Percentiles rank a stretch among this genome's conserved stretches.
phyloP scores from a whole-genome alignment of 495 filamentous ascomycete genomes.

The Penicillium canariense region DNA sequence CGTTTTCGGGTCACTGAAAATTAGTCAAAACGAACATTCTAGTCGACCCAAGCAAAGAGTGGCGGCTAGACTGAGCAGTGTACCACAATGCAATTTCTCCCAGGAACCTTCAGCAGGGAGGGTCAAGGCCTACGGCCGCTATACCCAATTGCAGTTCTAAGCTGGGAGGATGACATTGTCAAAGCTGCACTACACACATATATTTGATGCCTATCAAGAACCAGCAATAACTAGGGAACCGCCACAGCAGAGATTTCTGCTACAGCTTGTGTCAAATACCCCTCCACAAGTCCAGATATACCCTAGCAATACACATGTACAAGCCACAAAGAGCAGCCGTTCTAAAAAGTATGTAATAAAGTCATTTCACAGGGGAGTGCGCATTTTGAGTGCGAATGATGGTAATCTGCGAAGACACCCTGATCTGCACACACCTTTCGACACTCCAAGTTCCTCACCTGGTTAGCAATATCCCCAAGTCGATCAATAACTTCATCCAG shows the following conservation, averaged over 20 bases:
- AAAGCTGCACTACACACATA: not conserved
- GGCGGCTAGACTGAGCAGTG: not conserved
- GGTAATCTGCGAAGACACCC: too few species aligned
- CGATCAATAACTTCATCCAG: too few species aligned
- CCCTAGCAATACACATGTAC: too few species aligned
- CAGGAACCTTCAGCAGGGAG: not conserved
- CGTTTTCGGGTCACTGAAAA: conserved; percentile 4
- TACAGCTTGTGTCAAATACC: too few species aligned
- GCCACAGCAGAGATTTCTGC: not conserved
- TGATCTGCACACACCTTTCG: too few species aligned
- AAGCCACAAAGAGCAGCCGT: too few species aligned
- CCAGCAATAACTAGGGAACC: not conserved
- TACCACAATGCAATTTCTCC: not conserved
- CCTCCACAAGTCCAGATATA: too few species aligned
- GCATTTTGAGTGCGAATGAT: too few species aligned
- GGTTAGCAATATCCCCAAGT: too few species aligned
- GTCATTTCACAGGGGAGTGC: too few species aligned
- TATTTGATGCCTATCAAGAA: not conserved
- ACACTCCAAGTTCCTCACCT: too few species aligned
- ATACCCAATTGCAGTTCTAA: not conserved
- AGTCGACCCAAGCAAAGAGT: not conserved
- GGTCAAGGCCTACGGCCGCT: not conserved
- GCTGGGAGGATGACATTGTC: not conserved
- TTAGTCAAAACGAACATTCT: not conserved
- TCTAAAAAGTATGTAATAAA: too few species aligned